Base-by-base conservation (phyloP, 495 filamentous ascomycete genomes). In the Xylaria castorea region DNA sequence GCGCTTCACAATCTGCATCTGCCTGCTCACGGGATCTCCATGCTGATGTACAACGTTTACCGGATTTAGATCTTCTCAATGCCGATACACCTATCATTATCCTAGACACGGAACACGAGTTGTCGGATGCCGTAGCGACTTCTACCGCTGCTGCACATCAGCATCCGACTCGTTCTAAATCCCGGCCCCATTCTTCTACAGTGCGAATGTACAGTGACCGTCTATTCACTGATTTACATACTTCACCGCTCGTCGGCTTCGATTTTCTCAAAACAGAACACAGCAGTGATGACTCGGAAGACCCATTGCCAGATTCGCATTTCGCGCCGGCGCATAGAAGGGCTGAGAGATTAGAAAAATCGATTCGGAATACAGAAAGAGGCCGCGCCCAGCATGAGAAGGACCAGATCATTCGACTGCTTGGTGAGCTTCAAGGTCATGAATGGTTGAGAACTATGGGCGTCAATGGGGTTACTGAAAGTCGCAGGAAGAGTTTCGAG, bases 361-460 rank as follows among this genome's bases (percentile, higher is more conserved):
- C 94, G 38, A 90, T 97, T 25, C 92, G 96, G 42, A 98, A 98
- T 77, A 92, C 95, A 50, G 97, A 98, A 79, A 94, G 92, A 77
- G 94, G 96, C 73, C 89, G 92, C 1, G 94, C 95, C 3, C 92
- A 95, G 81, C 94, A 98, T 85, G 94, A 98, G 77, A 93, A 94
- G 74, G 90, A 94, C 66, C 92, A 95, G 75, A 88, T 98, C 48
- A 92, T 96, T 66, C 88, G 94, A 9, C 85, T 97, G 48, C 87
- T 98, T 48, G 94, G 96, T 60, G 94, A 93, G 50, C 87, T 99
- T 5, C 91, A 92, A 77, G 90, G 95, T n/a, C 91, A 90, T 48
- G 96, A 98, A 78, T 99, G 96, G 96, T 84, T 98, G 69, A 91
- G 93, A 68, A 87, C 93, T 2, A 95, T 99, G 91, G 96, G 96